These are phyloP conservation scores for Rhizopus microsporus DNA, from an alignment of 371 early-diverging fungal genomes.

Conservation along the genomic window DNA sequence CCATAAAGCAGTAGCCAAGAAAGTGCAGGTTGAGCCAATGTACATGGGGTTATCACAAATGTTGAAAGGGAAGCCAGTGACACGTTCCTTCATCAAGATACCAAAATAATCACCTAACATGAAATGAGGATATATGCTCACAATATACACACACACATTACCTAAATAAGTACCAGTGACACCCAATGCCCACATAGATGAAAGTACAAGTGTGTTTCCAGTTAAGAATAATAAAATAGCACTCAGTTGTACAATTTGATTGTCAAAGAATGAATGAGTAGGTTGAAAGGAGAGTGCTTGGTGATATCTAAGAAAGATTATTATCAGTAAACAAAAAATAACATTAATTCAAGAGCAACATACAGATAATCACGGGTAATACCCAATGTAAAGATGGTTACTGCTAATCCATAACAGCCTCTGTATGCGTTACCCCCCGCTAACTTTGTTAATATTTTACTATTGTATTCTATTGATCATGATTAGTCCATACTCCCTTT, in stretches of 20 bases:
- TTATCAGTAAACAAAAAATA: not conserved
- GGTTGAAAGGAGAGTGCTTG: constrained; percentile 73
- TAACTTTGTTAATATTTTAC: constrained; percentile 70
- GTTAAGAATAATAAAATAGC: constrained; percentile 57
- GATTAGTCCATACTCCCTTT: not conserved
- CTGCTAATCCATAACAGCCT: constrained; percentile 83
- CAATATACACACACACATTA: constrained; percentile 25
- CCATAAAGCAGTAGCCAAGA: constrained; percentile 86
- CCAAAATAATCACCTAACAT: constrained; percentile 90
- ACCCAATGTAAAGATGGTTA: constrained; percentile 81
- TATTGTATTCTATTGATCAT: constrained; percentile 65
- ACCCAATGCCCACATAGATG: constrained; percentile 86
- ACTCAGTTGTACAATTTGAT: constrained; percentile 40
- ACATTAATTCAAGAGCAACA: constrained; percentile 19
- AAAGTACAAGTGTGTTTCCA: constrained; percentile 81
- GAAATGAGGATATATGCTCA: too few species aligned
- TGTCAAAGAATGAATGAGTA: constrained; percentile 50
- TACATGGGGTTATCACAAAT: constrained; percentile 93
- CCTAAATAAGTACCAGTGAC: constrained; percentile 90
- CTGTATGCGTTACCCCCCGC: constrained; percentile 65
- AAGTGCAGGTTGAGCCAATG: constrained; percentile 86
- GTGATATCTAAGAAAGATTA: constrained; percentile 50
- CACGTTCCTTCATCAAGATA: constrained; percentile 84
- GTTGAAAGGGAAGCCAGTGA: constrained; percentile 92
- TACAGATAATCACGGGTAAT: constrained; percentile 82